Evolutionary conservation across 305 asterid species (phyloP).

Genomic region (Withania somnifera): DNA sequence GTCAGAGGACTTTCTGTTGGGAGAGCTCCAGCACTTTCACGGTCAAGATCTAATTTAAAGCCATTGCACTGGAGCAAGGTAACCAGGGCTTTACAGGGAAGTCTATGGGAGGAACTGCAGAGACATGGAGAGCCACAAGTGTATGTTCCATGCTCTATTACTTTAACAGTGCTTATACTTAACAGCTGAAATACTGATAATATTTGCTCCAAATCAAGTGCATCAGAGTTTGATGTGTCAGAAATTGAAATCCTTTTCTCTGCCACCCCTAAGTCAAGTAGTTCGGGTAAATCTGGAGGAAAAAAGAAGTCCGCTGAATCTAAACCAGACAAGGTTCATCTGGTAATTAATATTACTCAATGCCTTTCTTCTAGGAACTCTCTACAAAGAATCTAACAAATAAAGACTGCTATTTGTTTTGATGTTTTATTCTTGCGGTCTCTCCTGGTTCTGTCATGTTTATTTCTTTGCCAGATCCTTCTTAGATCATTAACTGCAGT

Average conservation of each 20-base stretch:
- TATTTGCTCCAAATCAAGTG: slow-evolving; percentile 30
- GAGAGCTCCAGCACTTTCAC: slow-evolving; percentile 29
- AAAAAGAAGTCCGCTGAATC: slow-evolving; percentile 78
- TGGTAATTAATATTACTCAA: slow-evolving; percentile 38
- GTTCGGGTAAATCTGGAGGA: slow-evolving; percentile 58
- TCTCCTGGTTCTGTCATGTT: neutral
- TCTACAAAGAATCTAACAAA: neutral
- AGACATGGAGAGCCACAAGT: slow-evolving; percentile 73
- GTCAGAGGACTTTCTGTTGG: slow-evolving; percentile 7
- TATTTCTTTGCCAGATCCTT: neutral
- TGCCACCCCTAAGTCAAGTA: slow-evolving; percentile 68
- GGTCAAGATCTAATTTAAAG: slow-evolving; percentile 62
- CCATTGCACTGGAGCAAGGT: slow-evolving; percentile 99
- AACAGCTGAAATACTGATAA: slow-evolving; percentile 12
- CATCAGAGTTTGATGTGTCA: slow-evolving; percentile 84
- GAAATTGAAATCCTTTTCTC: slow-evolving; percentile 90
- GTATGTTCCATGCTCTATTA: slow-evolving; percentile 23
- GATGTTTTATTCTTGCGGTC: neutral
- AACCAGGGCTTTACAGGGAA: slow-evolving; percentile 92
- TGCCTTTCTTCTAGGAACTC: neutral
- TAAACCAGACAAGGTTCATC: slow-evolving; percentile 73
- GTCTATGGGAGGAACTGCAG: slow-evolving; percentile 98
- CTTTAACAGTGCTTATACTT: neutral
- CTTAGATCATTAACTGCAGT: neutral
- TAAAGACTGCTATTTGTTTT: neutral